Base-by-base conservation (phyloP, 495 filamentous ascomycete genomes). In the Penicillium roqueforti region DNA sequence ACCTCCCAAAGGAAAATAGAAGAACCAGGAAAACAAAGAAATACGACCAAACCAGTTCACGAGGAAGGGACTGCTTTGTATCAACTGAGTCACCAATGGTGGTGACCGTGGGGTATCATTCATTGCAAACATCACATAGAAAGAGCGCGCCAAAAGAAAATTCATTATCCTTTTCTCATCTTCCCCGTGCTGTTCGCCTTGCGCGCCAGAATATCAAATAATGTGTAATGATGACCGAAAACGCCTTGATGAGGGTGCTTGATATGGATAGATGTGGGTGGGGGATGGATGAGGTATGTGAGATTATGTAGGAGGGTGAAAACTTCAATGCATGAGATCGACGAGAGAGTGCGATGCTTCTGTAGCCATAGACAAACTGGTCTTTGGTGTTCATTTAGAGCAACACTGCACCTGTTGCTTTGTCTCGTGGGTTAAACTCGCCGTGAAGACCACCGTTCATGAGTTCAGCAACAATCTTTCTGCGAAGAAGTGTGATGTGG, bases 391-490 rank as follows among this genome's bases (percentile, higher is more conserved):
- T 59, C 50, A 4, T 19, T 66, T 51, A 75, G 9, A 75, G 69
- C 40, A 63, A 36, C 11, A 61, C 49, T 29, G 59, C 46, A 1
- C 68, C 67, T 11, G 22, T 40, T 9, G 38, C 19, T 11, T 22
- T 47, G 26, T 60, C 60, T 11, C 45, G 23, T 10, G 73, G 74
- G 31, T 58, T 56, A 28, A 78, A 75, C 9, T 76, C 74, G 9
- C 69, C 74, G 36, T 69, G 69, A 31, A 89, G 84, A 0, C 86
- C 86, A 3, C 81, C 80, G 51, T 87, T 84, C 25, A 89, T 72
- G 20, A 91, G 62, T 51, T 89, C 81, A 0, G 83, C 87, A 9
- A 87, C 86, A 19, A 92, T 83, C 56, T 83, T 76, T 45, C 66
- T 68, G 37, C 88, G 76, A 58, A 89, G 77, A 10, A 76, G 60